Evolutionary conservation across 345 rosid species (phyloP).

Genomic region (Melastoma malabathricum): DNA sequence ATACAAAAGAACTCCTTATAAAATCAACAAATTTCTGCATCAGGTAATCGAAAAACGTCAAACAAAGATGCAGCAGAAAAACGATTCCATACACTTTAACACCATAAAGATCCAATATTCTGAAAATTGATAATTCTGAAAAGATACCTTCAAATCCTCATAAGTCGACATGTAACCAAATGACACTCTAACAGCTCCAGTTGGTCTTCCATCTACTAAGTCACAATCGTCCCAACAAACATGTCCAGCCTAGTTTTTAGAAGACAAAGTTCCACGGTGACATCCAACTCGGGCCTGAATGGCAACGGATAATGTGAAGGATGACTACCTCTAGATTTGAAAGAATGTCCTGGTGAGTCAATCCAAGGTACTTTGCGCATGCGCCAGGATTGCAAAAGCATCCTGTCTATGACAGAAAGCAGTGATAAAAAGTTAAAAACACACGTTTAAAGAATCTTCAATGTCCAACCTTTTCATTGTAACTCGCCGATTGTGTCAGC

Average conservation of each 20-base stretch:
- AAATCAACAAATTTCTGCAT: conserved; percentile 75
- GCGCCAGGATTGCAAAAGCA: conserved; percentile 99
- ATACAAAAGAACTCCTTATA: conserved; percentile 44
- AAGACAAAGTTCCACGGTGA: conserved; percentile 2
- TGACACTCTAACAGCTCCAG: conserved; percentile 87
- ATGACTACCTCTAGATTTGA: conserved; percentile 66
- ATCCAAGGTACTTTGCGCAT: conserved; percentile 83
- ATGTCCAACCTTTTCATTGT: too few relatives aligned
- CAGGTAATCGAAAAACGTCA: conserved; percentile 3
- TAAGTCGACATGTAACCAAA: conserved; percentile 95
- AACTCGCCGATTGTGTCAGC: too few relatives aligned
- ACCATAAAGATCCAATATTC: not conserved
- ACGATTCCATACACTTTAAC: not conserved
- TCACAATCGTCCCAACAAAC: conserved; percentile 96
- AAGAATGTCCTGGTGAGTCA: conserved; percentile 74
- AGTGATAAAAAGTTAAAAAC: conserved; percentile 1
- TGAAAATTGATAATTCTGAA: too few relatives aligned
- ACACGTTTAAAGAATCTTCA: too few relatives aligned
- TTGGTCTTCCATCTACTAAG: conserved; percentile 68
- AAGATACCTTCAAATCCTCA: conserved; percentile 80
- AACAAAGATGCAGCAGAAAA: not conserved
- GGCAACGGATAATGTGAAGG: conserved; percentile 2
- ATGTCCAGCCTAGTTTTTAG: conserved; percentile 66
- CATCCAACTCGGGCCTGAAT: conserved; percentile 3
- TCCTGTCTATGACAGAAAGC: conserved; percentile 69